Evolutionary conservation across 176 grass and related monocot genomes (phyloP), one percentile per base, ranked within the genome.

Genomic region (Zea mays): DNA sequence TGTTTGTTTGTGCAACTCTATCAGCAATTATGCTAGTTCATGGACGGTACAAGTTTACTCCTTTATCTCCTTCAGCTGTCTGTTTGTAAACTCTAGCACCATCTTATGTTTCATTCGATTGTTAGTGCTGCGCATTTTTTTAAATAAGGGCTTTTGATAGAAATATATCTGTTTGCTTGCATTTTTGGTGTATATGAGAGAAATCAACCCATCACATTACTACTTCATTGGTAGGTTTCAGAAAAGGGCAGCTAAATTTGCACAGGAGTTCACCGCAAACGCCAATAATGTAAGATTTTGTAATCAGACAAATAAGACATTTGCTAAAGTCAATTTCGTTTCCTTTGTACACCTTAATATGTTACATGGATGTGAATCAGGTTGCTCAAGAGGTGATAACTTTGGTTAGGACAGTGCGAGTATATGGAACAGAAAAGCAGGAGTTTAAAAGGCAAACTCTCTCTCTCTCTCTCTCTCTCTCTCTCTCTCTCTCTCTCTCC

Each of bases 331-430:
- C 66, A 76, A 75, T 48, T 67, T 42, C 34, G 17, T 76, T 42
- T 7, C n/a, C 12, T 58, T 54, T n/a, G 36, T 44, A 82, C 6
- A 20, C 44, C 58, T 70, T 10, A 68, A n/a, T 75, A 57, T 62
- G 54, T 84, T 81, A 78, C 47, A 43, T 44, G 11, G 69, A 80
- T 84, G 16, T 90, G 75, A 83, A 85, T 78, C 74, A 99, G 96
- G 92, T 92, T 83, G 96, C 96, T 80, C 96, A 99, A 87, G 96
- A 99, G 79, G 89, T 83, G 55, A 74, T 95, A 83, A 87, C 87
- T 62, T 84, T 99, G 69, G 78, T 87, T 55, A 92, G 92, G 67
- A 98, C 96, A 64, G 92, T 94, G 38, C 89, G 89, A 42, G 92
- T 94, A 34, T 94, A 98, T 83, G 96, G 96, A 81, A 98, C 92